phyloP scores from a whole-genome alignment of 768 basidiomycete species.

The Russula earlei region DNA sequence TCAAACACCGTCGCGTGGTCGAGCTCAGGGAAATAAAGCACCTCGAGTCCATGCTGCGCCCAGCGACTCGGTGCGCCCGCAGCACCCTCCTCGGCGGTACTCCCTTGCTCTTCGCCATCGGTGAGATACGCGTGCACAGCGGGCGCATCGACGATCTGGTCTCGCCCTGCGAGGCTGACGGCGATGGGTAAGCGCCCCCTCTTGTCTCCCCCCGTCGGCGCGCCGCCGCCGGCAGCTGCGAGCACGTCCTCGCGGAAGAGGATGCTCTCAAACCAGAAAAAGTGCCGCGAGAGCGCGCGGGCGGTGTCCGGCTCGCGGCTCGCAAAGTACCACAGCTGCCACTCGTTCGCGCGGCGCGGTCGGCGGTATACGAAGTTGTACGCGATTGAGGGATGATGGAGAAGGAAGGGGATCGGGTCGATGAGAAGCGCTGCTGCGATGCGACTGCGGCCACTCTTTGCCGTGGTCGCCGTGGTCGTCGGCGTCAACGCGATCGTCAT shows the following conservation, averaged over 20 bases:
- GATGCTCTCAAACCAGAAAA: constrained; percentile 58
- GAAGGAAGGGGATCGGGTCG: constrained; percentile 57
- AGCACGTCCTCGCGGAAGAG: constrained; percentile 50
- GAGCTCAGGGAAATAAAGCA: constrained; percentile 31
- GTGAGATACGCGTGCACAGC: constrained; percentile 35
- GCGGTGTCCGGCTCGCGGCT: constrained; percentile 55
- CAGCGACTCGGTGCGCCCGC: constrained; percentile 20
- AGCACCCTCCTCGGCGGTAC: constrained; percentile 7
- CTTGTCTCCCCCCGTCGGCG: constrained; percentile 6
- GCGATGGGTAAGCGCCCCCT: constrained; percentile 21
- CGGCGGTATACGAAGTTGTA: constrained; percentile 57
- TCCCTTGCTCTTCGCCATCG: constrained; percentile 14
- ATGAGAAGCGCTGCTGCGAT: constrained; percentile 42
- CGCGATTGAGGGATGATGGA: constrained; percentile 53
- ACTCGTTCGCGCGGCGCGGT: constrained; percentile 44
- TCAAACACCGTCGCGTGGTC: constrained; percentile 38
- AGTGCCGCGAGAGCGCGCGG: constrained; percentile 46
- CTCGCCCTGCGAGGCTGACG: constrained; percentile 32
- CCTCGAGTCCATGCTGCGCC: constrained; percentile 29
- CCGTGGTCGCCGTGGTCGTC: background rate
- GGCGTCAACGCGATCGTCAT: background rate
- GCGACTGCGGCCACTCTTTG: constrained; percentile 20
- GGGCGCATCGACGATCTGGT: constrained; percentile 35
- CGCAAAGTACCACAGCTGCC: constrained; percentile 62
- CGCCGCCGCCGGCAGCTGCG: constrained; percentile 2